Percentiles rank a stretch among this genome's conserved stretches.
Evolutionary conservation across 2,329 filamentous ascomycete species (phyloP).

Genomic region (Aspergillus sclerotialis): DNA sequence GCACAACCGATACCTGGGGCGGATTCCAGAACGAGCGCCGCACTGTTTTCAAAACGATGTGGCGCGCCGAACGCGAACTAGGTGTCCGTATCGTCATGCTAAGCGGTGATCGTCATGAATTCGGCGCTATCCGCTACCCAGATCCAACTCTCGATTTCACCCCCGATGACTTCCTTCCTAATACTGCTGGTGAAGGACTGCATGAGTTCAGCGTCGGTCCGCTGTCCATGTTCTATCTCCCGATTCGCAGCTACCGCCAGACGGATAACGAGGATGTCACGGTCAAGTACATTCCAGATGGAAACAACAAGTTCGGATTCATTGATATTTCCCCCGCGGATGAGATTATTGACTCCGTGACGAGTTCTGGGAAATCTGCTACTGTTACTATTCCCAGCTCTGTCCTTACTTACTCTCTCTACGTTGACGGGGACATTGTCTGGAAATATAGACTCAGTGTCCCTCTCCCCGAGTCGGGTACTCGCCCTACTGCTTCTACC

Average conservation of each 20-base stretch:
- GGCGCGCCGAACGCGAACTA: slow-evolving; percentile 65
- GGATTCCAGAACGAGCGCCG: slow-evolving; percentile 78
- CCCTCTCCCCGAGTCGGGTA: slow-evolving; percentile 17
- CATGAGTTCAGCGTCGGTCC: slow-evolving; percentile 92
- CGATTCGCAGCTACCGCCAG: slow-evolving; percentile 75
- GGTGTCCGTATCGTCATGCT: slow-evolving; percentile 75
- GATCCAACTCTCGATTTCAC: slow-evolving; percentile 29
- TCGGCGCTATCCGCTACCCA: slow-evolving; percentile 75
- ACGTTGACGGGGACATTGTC: slow-evolving; percentile 68
- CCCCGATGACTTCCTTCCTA: slow-evolving; percentile 11
- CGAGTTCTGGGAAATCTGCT: too few species aligned
- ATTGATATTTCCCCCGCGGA: slow-evolving; percentile 67
- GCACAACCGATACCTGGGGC: slow-evolving; percentile 85
- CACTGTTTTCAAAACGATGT: slow-evolving; percentile 80
- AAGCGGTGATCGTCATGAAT: slow-evolving; percentile 93
- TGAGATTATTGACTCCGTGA: slow-evolving; percentile 23
- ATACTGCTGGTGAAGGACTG: slow-evolving; percentile 38
- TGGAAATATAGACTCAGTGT: slow-evolving; percentile 55
- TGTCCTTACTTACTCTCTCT: slow-evolving; percentile 71
- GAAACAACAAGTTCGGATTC: slow-evolving; percentile 82
- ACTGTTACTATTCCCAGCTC: slow-evolving; percentile 37
- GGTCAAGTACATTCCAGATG: slow-evolving; percentile 74
- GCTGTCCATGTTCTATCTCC: slow-evolving; percentile 88
- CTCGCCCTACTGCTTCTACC: slow-evolving; percentile 1
- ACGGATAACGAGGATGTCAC: slow-evolving; percentile 73